phyloP scores from a whole-genome alignment of 2,329 filamentous ascomycete genomes.

The Coniochaeta sp. region DNA sequence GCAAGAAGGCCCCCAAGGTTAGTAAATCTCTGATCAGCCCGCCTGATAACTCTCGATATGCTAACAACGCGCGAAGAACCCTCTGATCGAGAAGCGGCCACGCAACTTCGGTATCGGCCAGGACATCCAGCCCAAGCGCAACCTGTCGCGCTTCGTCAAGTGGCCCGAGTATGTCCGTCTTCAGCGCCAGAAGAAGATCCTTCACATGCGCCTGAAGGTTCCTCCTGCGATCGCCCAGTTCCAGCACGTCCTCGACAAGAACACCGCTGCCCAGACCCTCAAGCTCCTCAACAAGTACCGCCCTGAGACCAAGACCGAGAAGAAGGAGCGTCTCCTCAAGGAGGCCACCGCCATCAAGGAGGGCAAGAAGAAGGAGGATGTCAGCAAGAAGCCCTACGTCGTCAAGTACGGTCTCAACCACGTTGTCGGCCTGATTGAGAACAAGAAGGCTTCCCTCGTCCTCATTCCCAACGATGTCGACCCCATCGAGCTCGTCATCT shows the following conservation, averaged over 20 bases:
- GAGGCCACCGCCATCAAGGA: constrained; percentile 97
- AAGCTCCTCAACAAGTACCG: constrained; percentile 99
- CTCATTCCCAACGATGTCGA: constrained; percentile 99
- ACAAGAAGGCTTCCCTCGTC: constrained; percentile 98
- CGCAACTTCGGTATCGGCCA: constrained; percentile 99
- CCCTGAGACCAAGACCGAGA: constrained; percentile 97
- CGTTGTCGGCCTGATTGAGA: constrained; percentile 94
- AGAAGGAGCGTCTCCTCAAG: constrained; percentile 98
- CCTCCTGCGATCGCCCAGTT: constrained; percentile 96
- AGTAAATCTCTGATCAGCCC: constrained; percentile 27
- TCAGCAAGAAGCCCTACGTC: constrained; percentile 98
- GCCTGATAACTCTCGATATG: constrained; percentile 3
- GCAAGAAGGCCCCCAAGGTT: constrained; percentile 97
- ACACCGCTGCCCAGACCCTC: constrained; percentile 93
- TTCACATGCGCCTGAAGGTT: constrained; percentile 97
- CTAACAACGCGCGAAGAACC: constrained; percentile 61
- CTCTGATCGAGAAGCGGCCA: constrained; percentile 95
- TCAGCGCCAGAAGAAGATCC: constrained; percentile 89
- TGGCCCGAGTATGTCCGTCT: constrained; percentile 99
- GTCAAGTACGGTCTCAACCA: constrained; percentile 99
- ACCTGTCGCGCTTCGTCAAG: constrained; percentile 97
- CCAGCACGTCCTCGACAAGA: constrained; percentile 92
- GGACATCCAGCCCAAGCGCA: constrained; percentile 94
- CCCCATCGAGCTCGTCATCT: constrained; percentile 98
- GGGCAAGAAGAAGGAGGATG: constrained; percentile 99